These are phyloP conservation scores for Backusella parvicylindrica DNA, from an alignment of 192 early-diverging fungal genomes.

Conservation along the genomic window DNA sequence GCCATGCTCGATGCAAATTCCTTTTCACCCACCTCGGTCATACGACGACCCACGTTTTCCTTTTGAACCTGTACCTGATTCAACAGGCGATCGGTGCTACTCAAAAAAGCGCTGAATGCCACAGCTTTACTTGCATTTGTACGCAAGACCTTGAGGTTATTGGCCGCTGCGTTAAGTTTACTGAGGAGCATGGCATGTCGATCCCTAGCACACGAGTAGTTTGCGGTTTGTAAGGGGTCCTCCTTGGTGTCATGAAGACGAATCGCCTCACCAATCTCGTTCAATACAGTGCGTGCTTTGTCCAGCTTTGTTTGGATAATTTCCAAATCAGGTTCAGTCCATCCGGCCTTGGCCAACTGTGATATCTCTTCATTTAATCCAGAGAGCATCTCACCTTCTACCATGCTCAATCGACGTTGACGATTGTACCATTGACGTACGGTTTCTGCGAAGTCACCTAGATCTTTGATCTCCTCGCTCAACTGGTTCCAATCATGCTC, in stretches of 20 bases:
- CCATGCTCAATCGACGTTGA: slow-evolving; percentile 19
- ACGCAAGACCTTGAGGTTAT: neutral
- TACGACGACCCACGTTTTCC: neutral
- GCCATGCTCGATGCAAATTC: neutral
- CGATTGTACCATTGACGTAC: slow-evolving; percentile 28
- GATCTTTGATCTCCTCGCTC: slow-evolving; percentile 1
- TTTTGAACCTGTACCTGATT: neutral
- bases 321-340: slow-evolving; percentile 3
- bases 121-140: slow-evolving; percentile 13
- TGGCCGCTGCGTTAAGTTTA: neutral
- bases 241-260: neutral
- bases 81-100: neutral
- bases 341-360: slow-evolving; percentile 3
- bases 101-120: slow-evolving; percentile 12
- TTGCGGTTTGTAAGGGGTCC: slow-evolving; percentile 25
- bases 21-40: neutral
- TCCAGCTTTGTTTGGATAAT: neutral
- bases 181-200: neutral
- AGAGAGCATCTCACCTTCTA: slow-evolving; percentile 9
- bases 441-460: slow-evolving; percentile 11
- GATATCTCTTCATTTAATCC: neutral
- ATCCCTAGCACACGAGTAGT: slow-evolving; percentile 24
- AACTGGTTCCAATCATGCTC: slow-evolving; percentile 19
- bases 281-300: neutral
- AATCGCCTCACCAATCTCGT: neutral